Evolutionary conservation across 441 rosid genomes (phyloP), one percentile per base, ranked within the genome.

Genomic region (Croton laevigatus): DNA sequence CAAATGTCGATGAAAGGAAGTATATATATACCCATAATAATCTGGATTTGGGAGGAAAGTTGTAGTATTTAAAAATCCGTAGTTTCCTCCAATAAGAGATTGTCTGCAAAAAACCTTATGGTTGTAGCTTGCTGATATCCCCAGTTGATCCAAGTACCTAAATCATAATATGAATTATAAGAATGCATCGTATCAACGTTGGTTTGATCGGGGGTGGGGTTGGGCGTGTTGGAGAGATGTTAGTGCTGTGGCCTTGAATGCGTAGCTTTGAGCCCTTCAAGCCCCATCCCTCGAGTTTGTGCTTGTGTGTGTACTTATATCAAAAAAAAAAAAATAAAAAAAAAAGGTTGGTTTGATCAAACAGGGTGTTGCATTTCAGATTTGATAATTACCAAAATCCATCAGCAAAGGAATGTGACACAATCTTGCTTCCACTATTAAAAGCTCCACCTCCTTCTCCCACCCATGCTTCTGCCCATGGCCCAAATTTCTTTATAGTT

Each of bases 81-180:
- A 89, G 77, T 87, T 89, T 66, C 91, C 91, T 16, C 94, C 94
- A 61, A 87, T 78, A n/a, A 89, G 73, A 51, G 94, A 73, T 60
- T 89, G 89, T 72, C 92, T 79, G 73, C 88, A 89, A 74, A 62
- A 89, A 17, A 84, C 90, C 79, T 85, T 84, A 36, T 85, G 86
- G 59, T 81, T 66, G 81, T 77, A 84, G 7, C 69, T 70, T 44
- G 89, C 72, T 59, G 90, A 66, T 88, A 84, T 86, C 36, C 93
- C 90, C 55, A 88, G 66, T 66, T 86, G 90, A 65, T 88, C 89
- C 74, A 88, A 36, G 54, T 79, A 88, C 89, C 91, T 87, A 42
- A 45, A 10, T 45, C 49, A 45, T 8, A 2, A 13, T 12, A 14
- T 10, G 4, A 4, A 0, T 45, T 11, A 4, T 45, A 27, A 27